phyloP scores from a whole-genome alignment of 2,329 filamentous ascomycete species.

The Pseudopithomyces maydicus region DNA sequence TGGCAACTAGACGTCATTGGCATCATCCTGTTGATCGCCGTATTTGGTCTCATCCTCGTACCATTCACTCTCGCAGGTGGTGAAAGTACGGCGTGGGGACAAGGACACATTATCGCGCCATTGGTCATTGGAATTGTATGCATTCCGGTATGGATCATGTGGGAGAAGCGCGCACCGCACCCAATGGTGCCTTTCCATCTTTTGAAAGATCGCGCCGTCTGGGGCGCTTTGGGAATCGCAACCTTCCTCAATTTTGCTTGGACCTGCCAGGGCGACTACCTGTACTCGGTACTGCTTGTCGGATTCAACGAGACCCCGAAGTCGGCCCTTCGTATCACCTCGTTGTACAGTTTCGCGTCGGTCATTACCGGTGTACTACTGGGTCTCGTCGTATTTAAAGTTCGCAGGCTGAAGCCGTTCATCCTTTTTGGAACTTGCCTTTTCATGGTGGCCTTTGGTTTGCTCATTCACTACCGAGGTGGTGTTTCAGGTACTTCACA shows the following conservation, averaged over 20 bases:
- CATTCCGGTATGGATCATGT: conserved; percentile 57
- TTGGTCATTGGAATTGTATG: conserved; percentile 57
- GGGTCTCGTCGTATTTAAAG: conserved; percentile 60
- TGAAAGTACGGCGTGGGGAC: conserved; percentile 54
- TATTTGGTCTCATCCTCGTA: conserved; percentile 55
- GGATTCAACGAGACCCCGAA: conserved; percentile 64
- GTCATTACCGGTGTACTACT: conserved; percentile 63
- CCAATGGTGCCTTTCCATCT: conserved; percentile 65
- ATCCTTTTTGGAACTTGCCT: conserved; percentile 65
- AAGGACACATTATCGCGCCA: conserved; percentile 57
- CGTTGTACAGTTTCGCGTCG: conserved; percentile 63
- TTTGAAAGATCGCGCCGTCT: conserved; percentile 68
- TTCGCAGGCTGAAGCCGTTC: conserved; percentile 66
- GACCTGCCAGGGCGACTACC: conserved; percentile 68
- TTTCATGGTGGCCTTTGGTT: conserved; percentile 68
- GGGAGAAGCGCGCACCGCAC: conserved; percentile 59
- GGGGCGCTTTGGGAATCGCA: conserved; percentile 66
- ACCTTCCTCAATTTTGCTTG: conserved; percentile 46
- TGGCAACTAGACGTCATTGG: conserved; percentile 61
- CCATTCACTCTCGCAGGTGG: conserved; percentile 63
- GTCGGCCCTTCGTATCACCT: conserved; percentile 63
- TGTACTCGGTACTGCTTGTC: conserved; percentile 67
- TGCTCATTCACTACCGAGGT: conserved; percentile 68
- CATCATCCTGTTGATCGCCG: conserved; percentile 52
- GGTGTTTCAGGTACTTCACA: conserved; percentile 50